Base-by-base conservation (phyloP, 2,329 filamentous ascomycete species). In the Aspergillus sp. region DNA sequence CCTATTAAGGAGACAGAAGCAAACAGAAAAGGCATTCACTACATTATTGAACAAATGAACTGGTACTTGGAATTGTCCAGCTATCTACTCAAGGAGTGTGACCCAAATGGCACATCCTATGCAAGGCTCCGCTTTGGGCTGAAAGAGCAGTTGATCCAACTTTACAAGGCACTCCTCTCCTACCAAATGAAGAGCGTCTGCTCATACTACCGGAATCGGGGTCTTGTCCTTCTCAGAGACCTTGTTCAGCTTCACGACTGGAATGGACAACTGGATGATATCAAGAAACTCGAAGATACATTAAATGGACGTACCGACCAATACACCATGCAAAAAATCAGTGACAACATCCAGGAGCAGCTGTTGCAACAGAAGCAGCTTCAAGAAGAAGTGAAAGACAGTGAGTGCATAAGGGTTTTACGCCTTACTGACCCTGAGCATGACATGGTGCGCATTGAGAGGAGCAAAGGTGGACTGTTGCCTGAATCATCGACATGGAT, bases 61-160 rank as follows among this genome's bases (percentile, higher is more conserved):
- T 72, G 63, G 68, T 72, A 73, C 51, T 68, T 60, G 54, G 53
- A 58, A 17, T 52, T 71, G 15, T 57, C 58, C 3, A 45, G 42
- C 12, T 55, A 60, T 3, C 55, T 70, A 2, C 55, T 69, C 5
- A 49, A 61, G 49, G 46, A 61, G 22, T 45, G 39, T 23, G 42
- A 33, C 41, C 22, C 7, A n/a, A n/a, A 32, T 30, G 20, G 20
- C 10, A 17, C 15, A 12, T 15, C 13, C 3, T 43, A 13, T 19
- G 25, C 25, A 43, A 17, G n/a, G n/a, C 39, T 42, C 5, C 39
- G 10, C 15, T 42, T 7, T 6, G 23, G 23, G 4, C 33, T 37
- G 13, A 5, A 37, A 3, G 33, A 10, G 5, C 13, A 37, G 5
- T n/a, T 37, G 10, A n/a, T 37, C n/a, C n/a, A n/a, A n/a, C n/a